Percentiles rank a stretch among this genome's conserved stretches.
Conservation (phyloP, 345 rosid species). For the Excoecaria agallocha region DNA sequence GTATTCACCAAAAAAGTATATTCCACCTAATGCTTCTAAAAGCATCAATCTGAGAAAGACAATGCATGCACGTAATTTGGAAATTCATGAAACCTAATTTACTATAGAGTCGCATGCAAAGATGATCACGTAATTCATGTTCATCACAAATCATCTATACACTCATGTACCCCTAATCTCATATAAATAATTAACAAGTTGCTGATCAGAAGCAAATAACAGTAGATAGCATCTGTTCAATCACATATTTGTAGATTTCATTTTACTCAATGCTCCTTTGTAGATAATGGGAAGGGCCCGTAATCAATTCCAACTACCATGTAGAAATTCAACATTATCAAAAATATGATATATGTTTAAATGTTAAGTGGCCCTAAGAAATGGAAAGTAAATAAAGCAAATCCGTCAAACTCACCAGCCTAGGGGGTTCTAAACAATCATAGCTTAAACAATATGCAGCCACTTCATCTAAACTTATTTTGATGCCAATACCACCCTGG, state of each 20-base stretch:
- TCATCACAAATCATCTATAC: background rate
- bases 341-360: background rate
- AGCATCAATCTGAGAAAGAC: background rate
- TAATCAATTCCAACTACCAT: background rate
- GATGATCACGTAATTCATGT: background rate
- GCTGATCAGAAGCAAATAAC: background rate
- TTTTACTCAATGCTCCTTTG: too few species aligned
- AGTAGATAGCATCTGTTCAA: background rate
- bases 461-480: constrained; percentile 76
- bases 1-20: background rate
- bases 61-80: background rate
- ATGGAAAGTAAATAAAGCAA: background rate
- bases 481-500: constrained; percentile 87
- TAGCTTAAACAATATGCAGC: constrained; percentile 63
- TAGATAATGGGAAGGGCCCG: background rate
- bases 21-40: background rate
- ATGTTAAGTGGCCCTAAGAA: background rate
- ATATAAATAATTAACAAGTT: background rate
- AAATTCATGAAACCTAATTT: background rate
- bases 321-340: background rate
- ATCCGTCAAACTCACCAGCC: constrained; percentile 61
- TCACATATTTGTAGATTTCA: too few species aligned
- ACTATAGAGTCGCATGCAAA: background rate
- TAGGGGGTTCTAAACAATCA: constrained; percentile 65
- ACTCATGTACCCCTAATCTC: background rate